phyloP scores from a whole-genome alignment of 495 filamentous ascomycete species.

The Ramalina intermedia region DNA sequence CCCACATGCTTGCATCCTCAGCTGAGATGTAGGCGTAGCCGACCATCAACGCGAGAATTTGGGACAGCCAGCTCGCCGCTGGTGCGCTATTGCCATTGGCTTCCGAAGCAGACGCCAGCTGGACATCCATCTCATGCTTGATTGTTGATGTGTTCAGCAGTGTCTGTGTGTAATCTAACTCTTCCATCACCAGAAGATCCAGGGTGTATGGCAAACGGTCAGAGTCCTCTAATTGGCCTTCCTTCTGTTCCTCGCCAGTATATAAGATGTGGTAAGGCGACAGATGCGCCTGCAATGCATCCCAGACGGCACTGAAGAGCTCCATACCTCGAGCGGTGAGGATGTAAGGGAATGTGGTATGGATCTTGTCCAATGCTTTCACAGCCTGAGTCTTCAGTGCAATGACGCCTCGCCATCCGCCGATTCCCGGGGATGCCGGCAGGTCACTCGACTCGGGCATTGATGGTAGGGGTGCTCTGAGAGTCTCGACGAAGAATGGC shows the following conservation, averaged over 20 bases:
- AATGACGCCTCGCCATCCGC: slow-evolving; percentile 61
- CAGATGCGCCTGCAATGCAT: slow-evolving; percentile 60
- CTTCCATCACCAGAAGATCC: slow-evolving; percentile 86
- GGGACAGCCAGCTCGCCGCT: slow-evolving; percentile 50
- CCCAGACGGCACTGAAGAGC: slow-evolving; percentile 77
- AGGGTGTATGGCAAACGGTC: slow-evolving; percentile 88
- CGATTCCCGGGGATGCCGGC: slow-evolving; percentile 23
- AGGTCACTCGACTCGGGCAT: slow-evolving; percentile 43
- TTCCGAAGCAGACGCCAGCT: slow-evolving; percentile 43
- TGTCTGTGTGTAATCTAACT: slow-evolving; percentile 83
- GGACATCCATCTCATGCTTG: slow-evolving; percentile 64
- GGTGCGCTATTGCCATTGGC: slow-evolving; percentile 35
- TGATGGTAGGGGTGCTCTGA: slow-evolving; percentile 57
- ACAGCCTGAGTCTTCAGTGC: slow-evolving; percentile 80
- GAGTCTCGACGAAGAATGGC: slow-evolving; percentile 64
- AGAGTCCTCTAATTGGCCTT: slow-evolving; percentile 76
- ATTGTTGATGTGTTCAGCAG: slow-evolving; percentile 72
- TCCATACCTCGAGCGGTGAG: slow-evolving; percentile 62
- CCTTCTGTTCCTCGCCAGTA: slow-evolving; percentile 58
- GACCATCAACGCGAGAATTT: slow-evolving; percentile 68
- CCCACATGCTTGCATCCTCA: slow-evolving; percentile 91
- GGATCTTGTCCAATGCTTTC: slow-evolving; percentile 82
- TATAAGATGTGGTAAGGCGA: slow-evolving; percentile 64
- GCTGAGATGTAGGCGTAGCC: slow-evolving; percentile 82
- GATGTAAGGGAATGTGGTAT: slow-evolving; percentile 65